phyloP scores from a whole-genome alignment of 1,139 yeast genomes.

The Kurtzmaniella quercitrusa region DNA sequence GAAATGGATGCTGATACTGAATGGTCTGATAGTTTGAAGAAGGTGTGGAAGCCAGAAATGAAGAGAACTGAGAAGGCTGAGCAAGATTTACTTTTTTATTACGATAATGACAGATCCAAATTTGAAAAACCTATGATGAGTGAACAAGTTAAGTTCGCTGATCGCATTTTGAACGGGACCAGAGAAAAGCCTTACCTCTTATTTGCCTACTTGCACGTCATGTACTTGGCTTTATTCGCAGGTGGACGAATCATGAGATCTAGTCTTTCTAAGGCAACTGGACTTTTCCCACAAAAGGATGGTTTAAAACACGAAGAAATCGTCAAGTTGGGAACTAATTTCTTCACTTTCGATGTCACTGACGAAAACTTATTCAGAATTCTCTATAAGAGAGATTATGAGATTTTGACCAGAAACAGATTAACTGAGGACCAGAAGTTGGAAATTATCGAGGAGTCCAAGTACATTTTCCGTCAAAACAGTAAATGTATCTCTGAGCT shows the following conservation, averaged over 20 bases:
- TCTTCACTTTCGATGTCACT: conserved; percentile 67
- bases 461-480: conserved; percentile 63
- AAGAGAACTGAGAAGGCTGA: conserved; percentile 57
- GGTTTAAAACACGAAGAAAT: conserved; percentile 63
- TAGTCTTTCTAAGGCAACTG: conserved; percentile 60
- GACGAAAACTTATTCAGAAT: conserved; percentile 65
- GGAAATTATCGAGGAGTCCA: conserved; percentile 66
- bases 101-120: conserved; percentile 51
- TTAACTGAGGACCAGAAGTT: conserved; percentile 67
- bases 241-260: conserved; percentile 79
- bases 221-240: conserved; percentile 83
- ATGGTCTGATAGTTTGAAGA: conserved; percentile 40
- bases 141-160: conserved; percentile 57
- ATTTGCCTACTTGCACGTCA: conserved; percentile 81
- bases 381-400: conserved; percentile 71
- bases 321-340: conserved; percentile 59
- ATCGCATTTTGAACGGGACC: conserved; percentile 55
- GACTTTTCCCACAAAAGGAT: conserved; percentile 69
- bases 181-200: conserved; percentile 64
- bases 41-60: conserved; percentile 70
- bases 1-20: conserved; percentile 43
- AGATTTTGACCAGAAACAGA: conserved; percentile 64
- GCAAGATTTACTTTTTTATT: conserved; percentile 65
- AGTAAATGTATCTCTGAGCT: conserved; percentile 59
- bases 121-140: conserved; percentile 55